Base-by-base conservation (phyloP, 208 protist species). In the Trypanosoma platydactyli region DNA sequence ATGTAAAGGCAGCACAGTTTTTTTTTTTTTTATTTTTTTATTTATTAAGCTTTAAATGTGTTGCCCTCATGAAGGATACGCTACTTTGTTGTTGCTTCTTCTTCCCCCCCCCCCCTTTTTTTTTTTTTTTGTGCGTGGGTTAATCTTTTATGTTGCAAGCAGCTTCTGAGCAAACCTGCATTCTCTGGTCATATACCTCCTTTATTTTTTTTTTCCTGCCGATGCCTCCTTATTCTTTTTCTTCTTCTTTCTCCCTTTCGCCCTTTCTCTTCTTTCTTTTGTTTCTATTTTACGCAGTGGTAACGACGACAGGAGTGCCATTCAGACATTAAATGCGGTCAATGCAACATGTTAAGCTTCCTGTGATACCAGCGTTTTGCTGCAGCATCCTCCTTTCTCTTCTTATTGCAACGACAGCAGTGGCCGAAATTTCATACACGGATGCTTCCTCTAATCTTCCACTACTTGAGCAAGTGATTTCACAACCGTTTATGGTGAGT, bases 401-500 rank as follows among this genome's bases (percentile, higher is more conserved):
- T 25, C 33, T 67, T 16, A 29, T 49, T n/a, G 11, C 40, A 16
- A n/a, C 62, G 4, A 7, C 22, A 24, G n/a, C 56, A 18, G 35
- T 50, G 25, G 48, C 56, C 11, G 20, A 16, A 24, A 35, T 20
- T 11, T 9, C 22, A 18, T 29, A 55, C 5, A 13, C 46, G 22
- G 18, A 38, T 50, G 24, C 35, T n/a, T 29, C 41, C 22, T 33
- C 45, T 1, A 16, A 57, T 51, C n/a, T 80, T 11, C 83, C 84
- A n/a, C 22, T 61, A 2, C 61, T 91, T 20, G 79, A 83, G 62
- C 54, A 73, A 22, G 62, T 91, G 12, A 80, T 94, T 15, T 71
- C 61, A 0, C 87, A 94, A 64, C 40, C 77, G 5, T 94, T 91
- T 61, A 58, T 70, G 6, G 80, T 94, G 1, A 89, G 87, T 42